Base-by-base conservation (phyloP, 441 rosid species). In the Cnidoscolus chayamansa region DNA sequence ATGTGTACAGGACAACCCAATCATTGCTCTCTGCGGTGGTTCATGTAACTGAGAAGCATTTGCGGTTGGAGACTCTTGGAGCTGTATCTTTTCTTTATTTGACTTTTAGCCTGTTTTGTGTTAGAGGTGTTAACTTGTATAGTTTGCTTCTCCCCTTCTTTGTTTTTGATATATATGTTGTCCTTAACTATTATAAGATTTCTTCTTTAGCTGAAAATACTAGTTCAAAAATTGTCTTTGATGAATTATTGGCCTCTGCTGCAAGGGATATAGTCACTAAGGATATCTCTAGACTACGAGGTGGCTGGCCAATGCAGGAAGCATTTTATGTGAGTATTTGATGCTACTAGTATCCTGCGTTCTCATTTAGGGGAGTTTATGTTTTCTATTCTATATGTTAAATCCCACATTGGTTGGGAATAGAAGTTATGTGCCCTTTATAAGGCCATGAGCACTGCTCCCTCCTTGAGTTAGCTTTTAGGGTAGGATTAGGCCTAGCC, bases 241-340 rank as follows among this genome's bases (percentile, higher is more conserved):
- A 87, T 77, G 98, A 93, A 86, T 97, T 93, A 64, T 84, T 96
- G 84, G 86, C 87, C 70, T 75, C 90, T 81, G 95, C 99, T 74
- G 98, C 88, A 78, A 91, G 78, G 88, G 99, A 96, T 78, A 86
- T 93, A 71, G 83, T 84, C 79, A 96, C 99, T 17, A 96, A 96
- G 87, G 98, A 96, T 82, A 90, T 96, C 84, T 87, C 98, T 74
- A 89, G 99, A 81, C 75, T 96, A 78, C 97, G 98, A 81, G 98
- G 98, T 78, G 99, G 98, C 78, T 96, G 99, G 99, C 92, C 98
- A 73, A 87, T 96, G 99, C 99, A 91, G 81, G 97, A 96, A 81
- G 96, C 89, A 71, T 96, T 96, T 81, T 85, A 86, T 78, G 99
- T 93, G 83, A 89, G 99, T 79, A 37, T 48, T 68, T 75, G 58